Evolutionary conservation across 352 stramenopile genomes (phyloP), one percentile per base, ranked within the genome.

Genomic region (Phytophthora tentaculata): DNA sequence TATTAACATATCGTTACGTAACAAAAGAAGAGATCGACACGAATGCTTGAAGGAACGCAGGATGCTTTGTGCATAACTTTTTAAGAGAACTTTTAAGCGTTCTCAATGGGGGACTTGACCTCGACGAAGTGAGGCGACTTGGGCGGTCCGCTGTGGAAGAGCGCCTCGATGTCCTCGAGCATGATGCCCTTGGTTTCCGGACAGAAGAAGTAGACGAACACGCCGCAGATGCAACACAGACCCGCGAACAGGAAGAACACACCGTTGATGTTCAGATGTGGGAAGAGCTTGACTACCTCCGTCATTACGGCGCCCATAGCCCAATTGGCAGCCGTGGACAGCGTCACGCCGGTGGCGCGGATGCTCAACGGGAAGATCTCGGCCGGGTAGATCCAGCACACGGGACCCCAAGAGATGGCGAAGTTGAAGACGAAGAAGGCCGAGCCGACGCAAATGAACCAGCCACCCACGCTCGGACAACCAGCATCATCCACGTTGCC

Each of bases 131-230:
- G 35, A n/a, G 35, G 35, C 14, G 35, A 43, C 35, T 43, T 43
- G 35, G 35, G 13, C 14, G 7, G 7, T 24, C 59, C 71, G 39
- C 61, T 61, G 49, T 76, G 41, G 54, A 90, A 88, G 12, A 90
- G 60, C 32, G 66, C 74, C 56, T 90, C 82, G 26, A 78, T 88
- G 49, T 88, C 80, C 59, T 90, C 81, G 10, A 90, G 65, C 20
- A 88, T 26, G 23, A 88, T 71, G 6, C 72, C 64, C n/a, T 72
- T 83, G 10, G 81, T 87, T 69, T 89, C 81, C 2, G 68, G 77
- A 13, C 79, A 89, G 47, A 80, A 43, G 58, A 69, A 76, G 57
- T 76, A 82, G 43, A 86, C 77, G 29, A 88, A 80, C 24, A 78
- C 69, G 13, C 73, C 70, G 22, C 71, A 70, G 28, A 87, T 43